Evolutionary conservation across 1,139 yeast species (phyloP), one percentile per base, ranked within the genome.

Genomic region (Suhomyces coccinellae): DNA sequence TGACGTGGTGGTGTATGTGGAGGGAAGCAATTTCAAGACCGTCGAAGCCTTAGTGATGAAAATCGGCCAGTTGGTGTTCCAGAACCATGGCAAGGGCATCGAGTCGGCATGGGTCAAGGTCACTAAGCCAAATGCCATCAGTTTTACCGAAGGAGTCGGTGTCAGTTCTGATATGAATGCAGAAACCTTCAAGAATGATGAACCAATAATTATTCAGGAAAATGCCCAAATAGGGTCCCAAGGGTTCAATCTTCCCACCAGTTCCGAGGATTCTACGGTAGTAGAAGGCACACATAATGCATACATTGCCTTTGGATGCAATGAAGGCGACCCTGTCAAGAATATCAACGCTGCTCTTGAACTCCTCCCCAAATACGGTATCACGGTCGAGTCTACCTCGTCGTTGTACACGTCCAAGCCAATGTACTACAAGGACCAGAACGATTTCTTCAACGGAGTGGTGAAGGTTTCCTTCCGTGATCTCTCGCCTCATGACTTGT

Each of bases 111-210:
- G 56, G 3, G 91, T 87, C 0, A 74, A 73, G 20, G 95, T 90
- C 1, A 80, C 84, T 35, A 93, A 93, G 62, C 91, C 97, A 2
- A 86, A 89, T 58, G 98, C 98, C 1, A 80, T 93, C 28, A 85
- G 89, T 3, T 84, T 77, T 59, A 89, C 97, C 0, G 84, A 85
- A 38, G 95, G 95, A 14, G 98, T 95, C 12, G 98, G 97, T 9
- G 97, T 93, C 2, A 78, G 83, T 46, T 79, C 87, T 14, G 69
- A 69, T 1, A 75, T 91, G 63, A 65, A 71, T 0, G 59, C 66
- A 2, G 61, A 58, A 5, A 73, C 69, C 7, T 68, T 76, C 39
- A 49, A 51, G 28, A 66, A 52, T 6, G 48, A 55, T 15, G 59
- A 58, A 9, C 66, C 69, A 9, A 55, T 69, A 11, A 46, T 44